These are phyloP conservation scores for Fusarium anthophilum DNA, from an alignment of 2,329 filamentous ascomycete genomes.

Conservation along the genomic window DNA sequence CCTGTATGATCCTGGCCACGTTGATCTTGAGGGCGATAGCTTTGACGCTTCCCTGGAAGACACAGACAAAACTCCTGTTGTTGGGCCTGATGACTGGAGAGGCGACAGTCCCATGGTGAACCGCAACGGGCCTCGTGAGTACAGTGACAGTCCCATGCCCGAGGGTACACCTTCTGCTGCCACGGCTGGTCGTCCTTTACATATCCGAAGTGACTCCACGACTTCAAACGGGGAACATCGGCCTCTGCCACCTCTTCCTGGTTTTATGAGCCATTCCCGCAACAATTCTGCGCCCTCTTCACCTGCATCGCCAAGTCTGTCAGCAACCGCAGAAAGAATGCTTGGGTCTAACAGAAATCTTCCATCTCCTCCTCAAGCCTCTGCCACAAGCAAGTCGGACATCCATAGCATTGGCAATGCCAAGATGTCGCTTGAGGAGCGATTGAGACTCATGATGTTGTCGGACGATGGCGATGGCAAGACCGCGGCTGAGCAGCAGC, in stretches of 20 bases:
- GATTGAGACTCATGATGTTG: conserved; percentile 88
- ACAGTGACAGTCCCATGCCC: conserved; percentile 75
- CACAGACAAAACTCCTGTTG: conserved; percentile 95
- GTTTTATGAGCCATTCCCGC: conserved; percentile 53
- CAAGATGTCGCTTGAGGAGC: conserved; percentile 86
- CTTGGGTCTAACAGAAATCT: conserved; percentile 73
- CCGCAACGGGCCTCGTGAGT: conserved; percentile 50
- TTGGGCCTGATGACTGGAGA: conserved; percentile 96
- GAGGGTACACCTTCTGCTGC: conserved; percentile 56
- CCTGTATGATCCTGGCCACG: conserved; percentile 62
- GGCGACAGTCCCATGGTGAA: conserved; percentile 68
- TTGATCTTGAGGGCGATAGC: conserved; percentile 74
- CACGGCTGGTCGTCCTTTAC: conserved; percentile 61
- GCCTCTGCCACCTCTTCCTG: conserved; percentile 87
- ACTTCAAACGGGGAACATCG: conserved; percentile 84
- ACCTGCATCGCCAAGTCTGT: conserved; percentile 70
- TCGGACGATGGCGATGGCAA: conserved; percentile 70
- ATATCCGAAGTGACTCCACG: conserved; percentile 75
- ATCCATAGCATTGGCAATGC: conserved; percentile 78
- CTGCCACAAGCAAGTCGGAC: conserved; percentile 75
- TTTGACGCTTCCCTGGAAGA: conserved; percentile 97
- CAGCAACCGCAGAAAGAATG: conserved; percentile 77
- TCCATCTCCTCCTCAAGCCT: conserved; percentile 76
- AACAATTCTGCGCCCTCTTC: conserved; percentile 57
- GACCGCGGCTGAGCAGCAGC: conserved; percentile 70